Evolutionary conservation across 805 yeast genomes (phyloP), one percentile per base, ranked within the genome.

Genomic region (Kluyveromyces starmeri): DNA sequence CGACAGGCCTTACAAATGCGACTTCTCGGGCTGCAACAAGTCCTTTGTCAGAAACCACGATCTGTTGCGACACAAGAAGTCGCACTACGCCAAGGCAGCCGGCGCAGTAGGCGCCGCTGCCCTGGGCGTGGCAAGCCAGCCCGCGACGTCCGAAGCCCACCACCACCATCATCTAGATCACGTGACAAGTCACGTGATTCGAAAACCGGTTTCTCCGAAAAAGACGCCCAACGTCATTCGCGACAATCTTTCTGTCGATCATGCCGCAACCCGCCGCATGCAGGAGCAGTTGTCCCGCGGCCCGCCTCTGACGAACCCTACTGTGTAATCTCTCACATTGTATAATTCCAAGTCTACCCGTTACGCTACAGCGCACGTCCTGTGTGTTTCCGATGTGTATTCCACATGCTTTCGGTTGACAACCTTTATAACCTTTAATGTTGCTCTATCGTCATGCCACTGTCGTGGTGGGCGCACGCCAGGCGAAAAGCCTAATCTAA

Each of bases 41-140:
- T 73, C 83, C 24, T 92, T 92, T 63, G 99, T 92, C 16, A 71
- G 99, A 42, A 95, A 89, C 43, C 98, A 92, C 53, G 99, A 92
- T 59, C 66, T 92, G 47, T 73, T 84, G 40, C 72, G 99, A 41
- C 99, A 92, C 52, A 77, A 75, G 45, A 84, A 83, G 54, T 83
- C 88, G 11, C 99, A 92, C 53, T 68, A 74, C 35, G 86, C 75
- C 34, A 77, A 78, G 41, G 70, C n/a, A n/a, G n/a, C n/a, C n/a
- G n/a, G n/a, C n/a, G n/a, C n/a, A n/a, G n/a, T n/a, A n/a, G 78
- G 18, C 78, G 71, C 46, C 64, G 64, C 18, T 92, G 98, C 59
- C 81, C 82, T 0, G 26, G 26, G 11, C 94, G 99, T 62, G 96
- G 96, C n/a, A 89, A 88, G 59, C n/a, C n/a, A n/a, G n/a, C n/a